A percentile compares a stretch with the other conserved stretches of the same genome.
These are phyloP conservation scores for Arthrobotrys conoides DNA, from an alignment of 2,329 filamentous ascomycete genomes.

Conservation along the genomic window DNA sequence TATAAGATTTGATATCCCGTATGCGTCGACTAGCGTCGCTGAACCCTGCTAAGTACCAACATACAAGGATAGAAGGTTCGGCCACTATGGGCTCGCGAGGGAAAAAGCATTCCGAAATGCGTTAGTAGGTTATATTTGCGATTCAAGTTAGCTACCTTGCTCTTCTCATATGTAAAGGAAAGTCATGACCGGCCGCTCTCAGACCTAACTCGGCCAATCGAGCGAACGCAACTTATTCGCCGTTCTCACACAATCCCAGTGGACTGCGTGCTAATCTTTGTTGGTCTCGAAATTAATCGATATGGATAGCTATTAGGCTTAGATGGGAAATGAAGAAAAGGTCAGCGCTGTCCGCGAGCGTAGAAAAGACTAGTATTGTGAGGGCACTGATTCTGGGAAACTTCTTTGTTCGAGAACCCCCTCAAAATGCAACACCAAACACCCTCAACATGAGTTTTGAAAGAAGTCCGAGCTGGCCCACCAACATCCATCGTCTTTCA, in stretches of 20 bases:
- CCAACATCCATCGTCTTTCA: conserved; percentile 11
- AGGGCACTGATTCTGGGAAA: too few species aligned
- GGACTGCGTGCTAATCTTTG: neutral
- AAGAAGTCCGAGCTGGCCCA: neutral
- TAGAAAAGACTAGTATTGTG: too few species aligned
- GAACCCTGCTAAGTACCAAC: neutral
- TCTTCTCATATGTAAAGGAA: neutral
- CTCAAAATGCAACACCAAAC: conserved; percentile 17
- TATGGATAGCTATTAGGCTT: too few species aligned
- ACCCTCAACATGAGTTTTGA: conserved; percentile 1
- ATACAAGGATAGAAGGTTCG: neutral
- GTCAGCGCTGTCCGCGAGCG: too few species aligned
- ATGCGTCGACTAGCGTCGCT: neutral
- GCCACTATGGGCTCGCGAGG: neutral
- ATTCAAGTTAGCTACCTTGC: neutral
- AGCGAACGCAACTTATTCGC: neutral
- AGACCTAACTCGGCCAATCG: neutral
- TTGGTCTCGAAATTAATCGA: neutral
- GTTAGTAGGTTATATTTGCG: neutral
- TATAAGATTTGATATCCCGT: neutral
- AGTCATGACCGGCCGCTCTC: neutral
- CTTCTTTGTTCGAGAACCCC: conserved; percentile 1
- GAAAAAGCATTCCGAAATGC: neutral
- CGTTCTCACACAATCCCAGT: neutral
- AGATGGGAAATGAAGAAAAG: too few species aligned